Evolutionary conservation across 1,284 basidiomycete species (phyloP), one percentile per base, ranked within the genome.

Genomic region (Irpex sp.): DNA sequence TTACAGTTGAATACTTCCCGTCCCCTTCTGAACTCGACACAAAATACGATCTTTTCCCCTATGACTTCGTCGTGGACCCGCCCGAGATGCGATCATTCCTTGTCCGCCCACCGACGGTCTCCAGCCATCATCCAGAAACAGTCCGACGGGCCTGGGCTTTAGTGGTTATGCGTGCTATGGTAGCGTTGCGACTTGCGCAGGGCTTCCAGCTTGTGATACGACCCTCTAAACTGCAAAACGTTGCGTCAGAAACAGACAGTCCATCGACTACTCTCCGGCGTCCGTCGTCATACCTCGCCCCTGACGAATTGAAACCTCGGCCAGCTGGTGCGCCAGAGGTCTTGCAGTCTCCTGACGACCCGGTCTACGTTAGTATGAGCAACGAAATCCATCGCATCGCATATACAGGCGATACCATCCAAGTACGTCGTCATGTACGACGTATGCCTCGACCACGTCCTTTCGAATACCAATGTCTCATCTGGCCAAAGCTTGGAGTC

Each of bases 381-480:
- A 97, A 97, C 74, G 95, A 98, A 75, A 94, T 98, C 58, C 96
- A 98, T 75, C 84, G 92, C 34, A 89, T 98, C 68, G 88, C 91
- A 19, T 98, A 96, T 62, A 89, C 86, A 19, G 92, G 92, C 17
- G 92, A 96, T 68, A 85, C 88, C 19, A 93, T 98, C 66, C 91
- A 95, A 69, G 94, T 98, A 8, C 85, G 91, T 71, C 83, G 95
- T 21, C 96, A 96, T 73, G 90, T 96, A 21, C 83, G 95, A 55
- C 85, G 91, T 67, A 85, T 92, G 77, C 85, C 83, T 38, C 82
- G 75, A 69, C 85, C 81, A 67, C 74, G 83, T 26, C 84, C 91
- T 0, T 86, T 92, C 67, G 79, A 86, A 17, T 98, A 98, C 76
- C 83, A 91, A 67, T 96, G 94, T 71, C 81, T 97, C 60, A 93